A percentile compares a stretch with the other conserved stretches of the same genome.
These are phyloP conservation scores for Russula foetens DNA, from an alignment of 768 basidiomycete genomes.

Conservation along the genomic window DNA sequence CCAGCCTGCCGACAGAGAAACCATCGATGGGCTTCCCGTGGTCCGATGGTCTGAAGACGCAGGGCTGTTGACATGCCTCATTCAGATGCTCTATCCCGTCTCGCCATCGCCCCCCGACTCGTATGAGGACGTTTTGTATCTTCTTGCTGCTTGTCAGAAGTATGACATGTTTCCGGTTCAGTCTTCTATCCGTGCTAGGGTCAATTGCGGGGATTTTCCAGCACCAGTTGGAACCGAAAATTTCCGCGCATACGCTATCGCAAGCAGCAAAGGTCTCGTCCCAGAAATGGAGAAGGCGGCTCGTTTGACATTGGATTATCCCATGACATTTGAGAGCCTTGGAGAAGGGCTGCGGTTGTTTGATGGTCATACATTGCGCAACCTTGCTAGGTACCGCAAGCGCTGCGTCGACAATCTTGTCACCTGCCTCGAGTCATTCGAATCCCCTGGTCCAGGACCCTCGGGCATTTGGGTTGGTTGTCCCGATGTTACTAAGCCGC, in stretches of 20 bases:
- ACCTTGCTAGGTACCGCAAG: not conserved
- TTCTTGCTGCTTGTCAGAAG: slow-evolving; percentile 20
- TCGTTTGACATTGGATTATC: not conserved
- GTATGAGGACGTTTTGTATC: not conserved
- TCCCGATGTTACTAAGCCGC: not conserved
- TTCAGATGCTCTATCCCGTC: slow-evolving; percentile 2
- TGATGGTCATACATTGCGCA: not conserved
- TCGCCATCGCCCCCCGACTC: not conserved
- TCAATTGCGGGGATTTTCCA: not conserved
- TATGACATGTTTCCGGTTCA: slow-evolving; percentile 20
- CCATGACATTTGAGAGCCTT: not conserved
- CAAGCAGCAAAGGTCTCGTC: not conserved
- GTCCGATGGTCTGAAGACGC: slow-evolving; percentile 2
- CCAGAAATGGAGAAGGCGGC: not conserved
- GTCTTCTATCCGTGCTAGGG: not conserved
- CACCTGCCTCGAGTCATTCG: not conserved
- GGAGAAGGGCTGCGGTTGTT: slow-evolving; percentile 3
- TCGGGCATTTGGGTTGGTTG: not conserved
- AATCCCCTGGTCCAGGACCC: not conserved
- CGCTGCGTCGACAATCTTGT: not conserved
- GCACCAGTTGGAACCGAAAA: not conserved
- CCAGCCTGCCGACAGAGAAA: not conserved
- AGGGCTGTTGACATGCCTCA: not conserved
- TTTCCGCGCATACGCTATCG: slow-evolving; percentile 14
- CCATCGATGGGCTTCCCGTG: not conserved